Evolutionary conservation across 306 rosid species (phyloP).

Genomic region (Aeschynomene evenia): DNA sequence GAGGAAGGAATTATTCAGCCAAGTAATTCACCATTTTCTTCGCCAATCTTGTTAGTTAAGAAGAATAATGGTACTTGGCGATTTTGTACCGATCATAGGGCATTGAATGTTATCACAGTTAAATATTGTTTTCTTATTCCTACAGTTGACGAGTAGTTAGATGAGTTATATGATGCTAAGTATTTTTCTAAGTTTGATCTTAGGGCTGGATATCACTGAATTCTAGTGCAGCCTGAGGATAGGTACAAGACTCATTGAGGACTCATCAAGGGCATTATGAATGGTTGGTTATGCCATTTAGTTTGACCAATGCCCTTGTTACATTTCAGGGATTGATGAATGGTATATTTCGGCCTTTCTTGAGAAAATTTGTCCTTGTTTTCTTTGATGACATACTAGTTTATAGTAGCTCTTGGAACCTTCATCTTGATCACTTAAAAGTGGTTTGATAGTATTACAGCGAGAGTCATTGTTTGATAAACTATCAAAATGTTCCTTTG

Average conservation of each 20-base stretch:
- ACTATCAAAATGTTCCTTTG: too few species aligned
- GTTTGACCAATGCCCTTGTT: too few species aligned
- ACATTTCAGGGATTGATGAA: too few species aligned
- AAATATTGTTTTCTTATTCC: not conserved
- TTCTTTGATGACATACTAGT: too few species aligned
- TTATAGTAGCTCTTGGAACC: too few species aligned
- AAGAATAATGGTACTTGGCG: not conserved
- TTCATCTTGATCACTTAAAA: too few species aligned
- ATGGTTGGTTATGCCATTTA: not conserved
- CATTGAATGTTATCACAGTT: not conserved
- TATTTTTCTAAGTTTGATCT: not conserved
- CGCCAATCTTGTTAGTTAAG: not conserved
- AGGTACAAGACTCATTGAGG: not conserved
- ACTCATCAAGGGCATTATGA: not conserved
- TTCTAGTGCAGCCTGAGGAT: not conserved
- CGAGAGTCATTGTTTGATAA: too few species aligned
- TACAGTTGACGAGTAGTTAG: not conserved
- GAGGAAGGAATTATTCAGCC: not conserved
- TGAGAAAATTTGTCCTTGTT: too few species aligned
- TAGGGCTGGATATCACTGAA: not conserved
- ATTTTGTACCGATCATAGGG: not conserved
- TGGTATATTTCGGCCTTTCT: too few species aligned
- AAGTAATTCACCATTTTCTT: not conserved
- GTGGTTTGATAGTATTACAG: too few species aligned
- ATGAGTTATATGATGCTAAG: not conserved